Base-by-base conservation (phyloP, 345 rosid species). In the Eutrema heterophyllum region DNA sequence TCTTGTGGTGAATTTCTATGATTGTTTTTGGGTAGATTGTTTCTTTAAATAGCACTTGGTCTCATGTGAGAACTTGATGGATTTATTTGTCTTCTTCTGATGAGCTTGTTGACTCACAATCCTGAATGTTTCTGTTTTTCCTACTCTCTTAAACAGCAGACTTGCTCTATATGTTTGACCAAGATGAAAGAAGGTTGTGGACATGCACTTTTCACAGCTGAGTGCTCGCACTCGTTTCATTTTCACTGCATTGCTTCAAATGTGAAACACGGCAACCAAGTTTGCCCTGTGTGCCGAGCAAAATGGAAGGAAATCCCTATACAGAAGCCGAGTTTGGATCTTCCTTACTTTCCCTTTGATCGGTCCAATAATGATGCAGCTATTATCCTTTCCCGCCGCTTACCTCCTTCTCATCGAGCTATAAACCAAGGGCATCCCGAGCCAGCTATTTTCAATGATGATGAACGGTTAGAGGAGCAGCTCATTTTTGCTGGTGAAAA, bases 211-310 rank as follows among this genome's bases (percentile, higher is more conserved):
- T 92, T 92, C 78, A 92, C 92, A 4, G 96, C 97, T 1, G 96
- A 92, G 64, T 92, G 96, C 76, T 85, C 92, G 0, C 96, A 92
- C 71, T 84, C 96, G 45, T 92, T 92, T 81, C 96, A 92, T 75
- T 89, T 92, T 84, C 87, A 88, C 58, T 92, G 97, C 81, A 87
- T 92, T 53, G 86, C 91, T 78, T 88, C 94, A 4, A 89, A 86
- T 59, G 94, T 85, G 61, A 83, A 86, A 80, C 84, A 88, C 24
- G 88, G 92, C 9, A 88, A 89, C 83, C 90, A 83, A 77, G 83
- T 83, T 45, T 92, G 96, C 82, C 96, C 96, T 5, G 87, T 92
- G 57, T 92, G 97, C 80, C 60, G 89, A 67, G 90, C 89, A 9
- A 86, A 88, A 77, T 92, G 96, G 96, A 92, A 89, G 57, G 96